Evolutionary conservation across 202 grass and related monocot species (phyloP), one percentile per base, ranked within the genome.

Genomic region (Cymbopogon flexuosus): DNA sequence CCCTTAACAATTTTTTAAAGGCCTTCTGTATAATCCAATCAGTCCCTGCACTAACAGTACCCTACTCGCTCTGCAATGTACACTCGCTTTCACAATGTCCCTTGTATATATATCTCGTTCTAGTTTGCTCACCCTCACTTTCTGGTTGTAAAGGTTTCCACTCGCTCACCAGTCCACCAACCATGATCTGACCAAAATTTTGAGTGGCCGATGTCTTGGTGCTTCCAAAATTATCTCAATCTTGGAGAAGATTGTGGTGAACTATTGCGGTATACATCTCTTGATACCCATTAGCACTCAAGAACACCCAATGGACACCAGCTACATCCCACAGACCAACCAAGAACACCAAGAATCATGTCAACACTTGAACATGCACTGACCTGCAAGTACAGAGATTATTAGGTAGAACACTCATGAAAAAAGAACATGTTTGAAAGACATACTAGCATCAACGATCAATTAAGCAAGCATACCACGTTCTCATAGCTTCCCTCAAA

Each of bases 241-340:
- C 80, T 72, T 14, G 27, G 77, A 63, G 70, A 71, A 65, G 57
- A 81, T 10, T 70, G 72, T 6, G 52, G 72, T 34, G 65, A 51
- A 54, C 56, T 36, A 39, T 35, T 54, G 37, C 43, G 60, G 24
- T 57, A 58, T 15, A 47, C 21, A 37, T 36, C 47, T 56, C 47
- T 62, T 80, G 29, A 8, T 18, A 69, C 47, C 70, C 33, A 46
- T 56, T 89, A 84, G 73, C 85, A 98, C 71, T 95, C 87, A 42
- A 91, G 80, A 88, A 87, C 87, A 73, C 72, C 59, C 59, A 89
- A 60, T 42, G 83, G 82, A 34, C 75, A 83, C 84, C 81, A 99
- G 51, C 96, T 96, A 88, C 92, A 99, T 40, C 96, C 96, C 67
- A 83, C 84, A 0, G 96, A 99, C 96, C 96, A 95, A 46, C 88